Conservation (phyloP, 2,329 filamentous ascomycete genomes). For the Pyrenochaeta sp. region DNA sequence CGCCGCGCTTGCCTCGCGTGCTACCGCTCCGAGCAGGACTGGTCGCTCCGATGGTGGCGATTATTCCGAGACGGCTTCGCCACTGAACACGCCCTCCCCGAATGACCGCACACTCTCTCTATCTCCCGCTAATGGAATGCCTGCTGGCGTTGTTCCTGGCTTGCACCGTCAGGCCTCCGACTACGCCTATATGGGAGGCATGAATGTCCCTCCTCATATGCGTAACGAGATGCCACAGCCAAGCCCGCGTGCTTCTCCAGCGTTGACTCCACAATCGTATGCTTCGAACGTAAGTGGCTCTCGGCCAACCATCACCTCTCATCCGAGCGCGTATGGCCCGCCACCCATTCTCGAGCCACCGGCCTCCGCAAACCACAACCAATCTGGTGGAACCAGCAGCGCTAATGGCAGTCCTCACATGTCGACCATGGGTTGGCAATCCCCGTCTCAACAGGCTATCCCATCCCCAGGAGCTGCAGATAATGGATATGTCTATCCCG, state of each 20-base stretch:
- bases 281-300: conserved; percentile 61
- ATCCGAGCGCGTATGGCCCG: conserved; percentile 83
- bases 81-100: conserved; percentile 82
- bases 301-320: conserved; percentile 77
- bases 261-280: conserved; percentile 70
- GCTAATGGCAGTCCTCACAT: conserved; percentile 89
- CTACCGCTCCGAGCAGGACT: conserved; percentile 56
- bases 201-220: conserved; percentile 82
- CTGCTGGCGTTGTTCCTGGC: conserved; percentile 66
- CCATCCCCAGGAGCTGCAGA: conserved; percentile 76
- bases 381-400: conserved; percentile 66
- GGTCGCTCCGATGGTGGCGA: conserved; percentile 75
- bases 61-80: conserved; percentile 75
- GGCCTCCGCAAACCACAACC: conserved; percentile 77
- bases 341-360: conserved; percentile 85
- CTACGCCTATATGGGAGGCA: conserved; percentile 79
- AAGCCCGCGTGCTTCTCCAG: conserved; percentile 71
- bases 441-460: conserved; percentile 77
- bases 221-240: conserved; percentile 76
- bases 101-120: conserved; percentile 80
- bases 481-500: conserved; percentile 80
- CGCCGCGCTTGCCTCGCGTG: conserved; percentile 75
- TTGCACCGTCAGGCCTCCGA: conserved; percentile 75
- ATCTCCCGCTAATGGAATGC: conserved; percentile 80
- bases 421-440: conserved; percentile 82